These are phyloP conservation scores for Astrephomene gubernaculifera DNA, from an alignment of 139 green algal genomes.

Conservation along the genomic window DNA sequence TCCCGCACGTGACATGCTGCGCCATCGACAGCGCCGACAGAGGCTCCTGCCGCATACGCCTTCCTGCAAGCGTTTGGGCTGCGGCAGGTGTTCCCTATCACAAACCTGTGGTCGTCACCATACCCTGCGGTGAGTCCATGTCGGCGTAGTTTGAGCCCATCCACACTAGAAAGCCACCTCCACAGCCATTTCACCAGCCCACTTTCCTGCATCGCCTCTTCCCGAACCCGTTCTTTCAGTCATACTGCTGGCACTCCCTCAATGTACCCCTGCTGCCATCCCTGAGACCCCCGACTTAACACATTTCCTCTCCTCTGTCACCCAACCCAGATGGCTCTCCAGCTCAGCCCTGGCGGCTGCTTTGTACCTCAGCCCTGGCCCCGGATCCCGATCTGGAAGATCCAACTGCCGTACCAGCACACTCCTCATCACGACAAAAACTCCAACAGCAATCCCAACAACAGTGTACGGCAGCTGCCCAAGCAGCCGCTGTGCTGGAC, in stretches of 20 bases:
- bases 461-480: neutral
- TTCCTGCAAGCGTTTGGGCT: constrained; percentile 20
- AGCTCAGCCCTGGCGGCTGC: constrained; percentile 14
- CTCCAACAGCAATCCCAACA: neutral
- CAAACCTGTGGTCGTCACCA: constrained; percentile 25
- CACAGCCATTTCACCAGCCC: no score
- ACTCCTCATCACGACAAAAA: neutral
- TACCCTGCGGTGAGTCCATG: constrained; percentile 2
- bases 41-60: constrained; percentile 36
- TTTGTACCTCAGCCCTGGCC: neutral
- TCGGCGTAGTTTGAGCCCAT: no score
- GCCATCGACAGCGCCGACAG: constrained; percentile 25
- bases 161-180: no score
- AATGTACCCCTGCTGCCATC: no score
- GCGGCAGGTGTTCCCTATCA: constrained; percentile 35
- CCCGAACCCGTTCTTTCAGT: no score
- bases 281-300: neutral
- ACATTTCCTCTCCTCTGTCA: neutral
- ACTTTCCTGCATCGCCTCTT: no score
- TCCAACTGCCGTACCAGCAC: no score
- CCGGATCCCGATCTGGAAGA: neutral
- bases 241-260: no score
- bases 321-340: neutral
- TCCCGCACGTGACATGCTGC: neutral
- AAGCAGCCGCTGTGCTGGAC: neutral